These are phyloP conservation scores for Colletotrichum limetticola DNA, from an alignment of 2,329 filamentous ascomycete species.

Conservation along the genomic window DNA sequence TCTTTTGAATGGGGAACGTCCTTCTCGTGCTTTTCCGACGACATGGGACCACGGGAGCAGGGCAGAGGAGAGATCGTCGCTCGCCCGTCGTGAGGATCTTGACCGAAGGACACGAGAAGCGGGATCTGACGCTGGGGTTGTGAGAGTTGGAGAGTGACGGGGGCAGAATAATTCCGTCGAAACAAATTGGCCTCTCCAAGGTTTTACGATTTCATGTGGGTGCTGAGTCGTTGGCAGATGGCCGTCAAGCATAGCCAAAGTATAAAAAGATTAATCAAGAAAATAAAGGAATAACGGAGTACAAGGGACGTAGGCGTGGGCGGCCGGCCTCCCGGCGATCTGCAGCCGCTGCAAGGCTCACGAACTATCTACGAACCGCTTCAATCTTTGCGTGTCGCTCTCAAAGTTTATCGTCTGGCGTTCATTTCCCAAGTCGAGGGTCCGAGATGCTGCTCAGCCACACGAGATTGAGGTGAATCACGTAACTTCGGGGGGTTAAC, in stretches of 20 bases:
- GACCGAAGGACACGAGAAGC: background rate
- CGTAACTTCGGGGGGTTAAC: slow-evolving; percentile 19
- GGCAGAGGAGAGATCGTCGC: slow-evolving; percentile 6
- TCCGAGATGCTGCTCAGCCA: background rate
- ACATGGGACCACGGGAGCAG: background rate
- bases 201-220: background rate
- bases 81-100: background rate
- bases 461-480: background rate
- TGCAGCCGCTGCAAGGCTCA: slow-evolving; percentile 20
- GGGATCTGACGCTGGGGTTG: background rate
- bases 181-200: slow-evolving; percentile 10
- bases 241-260: slow-evolving; percentile 14
- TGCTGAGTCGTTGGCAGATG: slow-evolving; percentile 23
- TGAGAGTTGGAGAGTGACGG: background rate
- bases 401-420: background rate
- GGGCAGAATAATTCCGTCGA: slow-evolving; percentile 14
- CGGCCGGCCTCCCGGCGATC: slow-evolving; percentile 21
- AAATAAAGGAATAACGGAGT: background rate
- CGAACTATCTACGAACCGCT: background rate
- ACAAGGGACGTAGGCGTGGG: slow-evolving; percentile 1
- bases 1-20: background rate
- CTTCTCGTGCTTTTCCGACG: background rate
- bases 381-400: background rate
- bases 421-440: slow-evolving; percentile 21
- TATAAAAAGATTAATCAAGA: background rate